These are phyloP conservation scores for Cercospora nicotianae DNA, from an alignment of 2,329 filamentous ascomycete species.

Conservation along the genomic window DNA sequence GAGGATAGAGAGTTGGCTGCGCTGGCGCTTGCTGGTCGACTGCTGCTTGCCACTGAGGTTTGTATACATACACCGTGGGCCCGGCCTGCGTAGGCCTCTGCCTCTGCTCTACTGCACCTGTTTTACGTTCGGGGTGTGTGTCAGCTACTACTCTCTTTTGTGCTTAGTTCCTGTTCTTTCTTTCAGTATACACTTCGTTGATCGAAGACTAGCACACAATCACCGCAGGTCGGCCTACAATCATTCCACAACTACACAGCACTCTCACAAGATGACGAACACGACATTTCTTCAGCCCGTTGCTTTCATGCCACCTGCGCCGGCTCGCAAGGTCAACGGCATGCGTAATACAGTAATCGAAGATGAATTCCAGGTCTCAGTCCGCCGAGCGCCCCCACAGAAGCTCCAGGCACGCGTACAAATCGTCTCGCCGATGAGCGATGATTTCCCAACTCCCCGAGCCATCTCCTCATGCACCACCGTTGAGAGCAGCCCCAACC, in stretches of 20 bases:
- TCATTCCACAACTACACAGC: constrained; percentile 17
- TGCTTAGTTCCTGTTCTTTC: constrained; percentile 29
- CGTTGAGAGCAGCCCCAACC: constrained; percentile 58
- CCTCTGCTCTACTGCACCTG: constrained; percentile 25
- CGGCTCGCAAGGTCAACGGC: constrained; percentile 53
- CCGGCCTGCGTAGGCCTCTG: constrained; percentile 25
- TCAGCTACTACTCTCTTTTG: constrained; percentile 29
- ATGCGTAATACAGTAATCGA: constrained; percentile 66
- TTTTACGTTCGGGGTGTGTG: constrained; percentile 26
- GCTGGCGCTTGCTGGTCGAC: constrained; percentile 26
- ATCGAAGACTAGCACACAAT: constrained; percentile 44
- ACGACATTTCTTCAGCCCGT: constrained; percentile 53
- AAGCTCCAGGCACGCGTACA: constrained; percentile 39
- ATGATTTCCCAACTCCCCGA: constrained; percentile 60
- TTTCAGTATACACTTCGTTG: constrained; percentile 43
- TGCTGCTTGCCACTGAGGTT: constrained; percentile 16
- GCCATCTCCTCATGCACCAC: constrained; percentile 27
- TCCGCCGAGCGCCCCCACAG: constrained; percentile 34
- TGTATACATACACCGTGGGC: constrained; percentile 32
- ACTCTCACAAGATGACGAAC: constrained; percentile 28
- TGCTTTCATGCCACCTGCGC: constrained; percentile 57
- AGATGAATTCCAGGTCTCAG: constrained; percentile 48
- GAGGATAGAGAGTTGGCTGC: constrained; percentile 22
- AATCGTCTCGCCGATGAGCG: constrained; percentile 48
- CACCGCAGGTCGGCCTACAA: constrained; percentile 48